A percentile compares a stretch with the other conserved stretches of the same genome.
These are phyloP conservation scores for Solanum hybrid DNA, from an alignment of 305 asterid genomes.

Conservation along the genomic window DNA sequence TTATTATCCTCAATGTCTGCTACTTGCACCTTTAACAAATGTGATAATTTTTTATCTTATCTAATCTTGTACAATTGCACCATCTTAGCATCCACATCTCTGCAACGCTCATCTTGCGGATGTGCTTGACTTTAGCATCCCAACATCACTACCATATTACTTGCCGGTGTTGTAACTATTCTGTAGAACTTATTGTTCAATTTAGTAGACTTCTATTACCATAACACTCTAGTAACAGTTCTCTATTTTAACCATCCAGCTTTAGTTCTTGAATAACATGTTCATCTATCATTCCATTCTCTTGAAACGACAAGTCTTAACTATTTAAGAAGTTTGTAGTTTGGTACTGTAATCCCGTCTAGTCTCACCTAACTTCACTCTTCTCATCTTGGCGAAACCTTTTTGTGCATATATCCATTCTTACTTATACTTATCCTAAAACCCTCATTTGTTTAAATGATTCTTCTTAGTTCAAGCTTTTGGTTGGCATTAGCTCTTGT, in stretches of 20 bases:
- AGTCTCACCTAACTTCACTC: neutral
- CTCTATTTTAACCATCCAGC: neutral
- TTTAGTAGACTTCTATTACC: neutral
- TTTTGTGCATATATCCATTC: neutral
- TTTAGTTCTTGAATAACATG: neutral
- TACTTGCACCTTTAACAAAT: neutral
- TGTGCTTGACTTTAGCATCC: neutral
- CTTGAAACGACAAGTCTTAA: neutral
- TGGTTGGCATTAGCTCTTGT: neutral
- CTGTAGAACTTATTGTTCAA: neutral
- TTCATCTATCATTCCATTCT: neutral
- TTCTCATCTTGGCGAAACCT: neutral
- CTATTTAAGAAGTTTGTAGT: neutral
- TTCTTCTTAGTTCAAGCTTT: neutral
- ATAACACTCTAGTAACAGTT: neutral
- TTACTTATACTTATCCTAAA: neutral
- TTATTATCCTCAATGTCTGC: neutral
- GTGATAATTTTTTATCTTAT: neutral
- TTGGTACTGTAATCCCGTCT: neutral
- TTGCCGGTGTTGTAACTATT: neutral
- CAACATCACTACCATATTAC: neutral
- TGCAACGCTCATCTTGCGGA: neutral
- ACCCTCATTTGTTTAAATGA: neutral
- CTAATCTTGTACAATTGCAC: neutral
- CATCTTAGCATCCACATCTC: neutral